Conservation (phyloP, 768 basidiomycete species). For the Naganishia vaughanmartiniae region DNA sequence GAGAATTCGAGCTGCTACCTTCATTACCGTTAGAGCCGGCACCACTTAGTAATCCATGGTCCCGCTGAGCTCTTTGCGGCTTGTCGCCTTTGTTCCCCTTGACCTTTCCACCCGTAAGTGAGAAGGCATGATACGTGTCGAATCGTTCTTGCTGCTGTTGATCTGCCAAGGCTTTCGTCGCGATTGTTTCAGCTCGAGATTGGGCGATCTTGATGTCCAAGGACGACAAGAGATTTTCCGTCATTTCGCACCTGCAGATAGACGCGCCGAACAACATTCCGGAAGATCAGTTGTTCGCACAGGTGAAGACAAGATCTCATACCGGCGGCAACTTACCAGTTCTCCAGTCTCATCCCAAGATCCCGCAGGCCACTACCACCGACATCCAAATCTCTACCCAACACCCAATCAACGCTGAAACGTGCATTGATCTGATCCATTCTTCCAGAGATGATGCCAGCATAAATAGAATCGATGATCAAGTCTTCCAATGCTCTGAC, state of each 20-base stretch:
- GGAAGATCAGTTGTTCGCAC: background rate
- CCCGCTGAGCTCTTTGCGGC: background rate
- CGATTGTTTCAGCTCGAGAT: conserved; percentile 16
- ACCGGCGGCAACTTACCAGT: conserved; percentile 44
- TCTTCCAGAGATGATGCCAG: conserved; percentile 81
- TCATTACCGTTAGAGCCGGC: no score
- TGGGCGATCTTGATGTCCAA: conserved; percentile 14
- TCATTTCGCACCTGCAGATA: conserved; percentile 10
- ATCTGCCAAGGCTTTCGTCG: conserved; percentile 4
- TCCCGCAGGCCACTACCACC: conserved; percentile 31
- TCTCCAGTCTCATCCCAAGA: conserved; percentile 37
- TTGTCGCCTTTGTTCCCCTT: background rate
- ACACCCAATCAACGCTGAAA: conserved; percentile 85
- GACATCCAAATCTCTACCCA: conserved; percentile 73
- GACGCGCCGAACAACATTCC: background rate
- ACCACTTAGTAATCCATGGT: no score
- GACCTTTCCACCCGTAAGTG: background rate
- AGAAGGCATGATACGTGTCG: background rate
- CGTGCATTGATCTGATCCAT: conserved; percentile 65
- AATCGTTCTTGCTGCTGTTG: conserved; percentile 8
- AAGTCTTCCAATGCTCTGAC: conserved; percentile 91
- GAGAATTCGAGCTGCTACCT: no score
- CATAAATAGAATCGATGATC: conserved; percentile 94
- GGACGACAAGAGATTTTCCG: conserved; percentile 14
- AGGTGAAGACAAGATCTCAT: background rate